A percentile compares a stretch with the other conserved stretches of the same genome.
These are phyloP conservation scores for Gentiana straminea DNA, from an alignment of 257 asterid species.

Conservation along the genomic window DNA sequence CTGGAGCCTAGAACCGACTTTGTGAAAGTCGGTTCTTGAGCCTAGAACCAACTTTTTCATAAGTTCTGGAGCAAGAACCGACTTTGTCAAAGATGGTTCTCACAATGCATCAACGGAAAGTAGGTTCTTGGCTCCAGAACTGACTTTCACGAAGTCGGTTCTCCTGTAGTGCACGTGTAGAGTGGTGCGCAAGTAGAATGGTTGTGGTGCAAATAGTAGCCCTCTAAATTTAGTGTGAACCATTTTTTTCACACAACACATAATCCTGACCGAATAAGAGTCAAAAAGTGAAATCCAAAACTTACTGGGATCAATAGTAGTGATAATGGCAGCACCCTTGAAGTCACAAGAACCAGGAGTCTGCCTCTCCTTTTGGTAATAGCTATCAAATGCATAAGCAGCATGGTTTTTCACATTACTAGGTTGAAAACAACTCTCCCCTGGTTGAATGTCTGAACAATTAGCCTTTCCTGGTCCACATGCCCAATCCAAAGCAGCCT, in stretches of 20 bases:
- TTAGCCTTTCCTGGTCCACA: constrained; percentile 95
- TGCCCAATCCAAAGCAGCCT: constrained; percentile 94
- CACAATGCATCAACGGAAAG: no score
- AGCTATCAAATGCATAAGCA: constrained; percentile 84
- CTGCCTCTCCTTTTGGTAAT: constrained; percentile 69
- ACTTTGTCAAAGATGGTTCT: no score
- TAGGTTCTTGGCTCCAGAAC: no score
- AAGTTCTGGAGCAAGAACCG: no score
- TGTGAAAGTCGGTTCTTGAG: no score
- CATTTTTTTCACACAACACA: background rate
- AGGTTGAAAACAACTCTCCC: constrained; percentile 83
- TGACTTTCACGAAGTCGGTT: no score
- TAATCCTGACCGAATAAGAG: background rate
- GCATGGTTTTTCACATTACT: constrained; percentile 76
- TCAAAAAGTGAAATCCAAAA: background rate
- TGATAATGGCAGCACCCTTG: constrained; percentile 91
- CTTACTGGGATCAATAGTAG: constrained; percentile 95
- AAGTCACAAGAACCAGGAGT: constrained; percentile 75
- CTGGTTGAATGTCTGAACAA: constrained; percentile 90
- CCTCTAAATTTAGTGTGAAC: background rate
- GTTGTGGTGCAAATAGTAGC: no score
- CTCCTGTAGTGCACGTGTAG: no score
- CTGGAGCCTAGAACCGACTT: no score
- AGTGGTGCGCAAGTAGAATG: no score
- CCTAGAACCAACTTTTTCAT: no score